Evolutionary conservation across 106 monocot genomes (phyloP).

Genomic region (Acanthochlamys bracteata): DNA sequence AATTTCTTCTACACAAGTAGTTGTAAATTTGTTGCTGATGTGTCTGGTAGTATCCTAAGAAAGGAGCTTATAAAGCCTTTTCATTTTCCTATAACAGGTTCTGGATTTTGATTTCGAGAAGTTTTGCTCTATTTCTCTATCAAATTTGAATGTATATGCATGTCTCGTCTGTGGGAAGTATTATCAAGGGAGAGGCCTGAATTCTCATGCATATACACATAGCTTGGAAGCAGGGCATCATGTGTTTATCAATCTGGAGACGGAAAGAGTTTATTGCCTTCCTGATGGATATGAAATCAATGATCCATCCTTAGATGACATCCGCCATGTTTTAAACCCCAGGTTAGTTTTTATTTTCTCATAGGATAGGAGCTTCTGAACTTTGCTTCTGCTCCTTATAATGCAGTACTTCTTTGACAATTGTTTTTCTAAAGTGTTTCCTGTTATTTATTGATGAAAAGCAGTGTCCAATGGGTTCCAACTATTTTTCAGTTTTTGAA

Average conservation of each 20-base stretch:
- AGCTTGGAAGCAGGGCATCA: conserved; percentile 98
- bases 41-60: neutral
- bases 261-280: conserved; percentile 96
- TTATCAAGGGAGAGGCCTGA: conserved; percentile 95
- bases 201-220: conserved; percentile 99
- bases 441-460: too few species aligned
- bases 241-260: conserved; percentile 95
- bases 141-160: conserved; percentile 98
- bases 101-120: conserved; percentile 99
- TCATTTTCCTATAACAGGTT: conserved; percentile 42
- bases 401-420: too few species aligned
- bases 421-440: too few species aligned
- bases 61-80: neutral
- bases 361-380: neutral
- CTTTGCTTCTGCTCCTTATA: neutral
- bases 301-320: conserved; percentile 96
- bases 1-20: too few species aligned
- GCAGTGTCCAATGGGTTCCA: too few species aligned
- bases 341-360: conserved; percentile 37
- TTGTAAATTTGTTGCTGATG: neutral
- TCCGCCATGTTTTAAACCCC: conserved; percentile 93
- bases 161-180: conserved; percentile 99
- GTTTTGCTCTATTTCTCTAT: conserved; percentile 91
- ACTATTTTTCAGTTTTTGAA: too few species aligned
- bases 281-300: conserved; percentile 99